Evolutionary conservation across 2,329 filamentous ascomycete genomes (phyloP), one percentile per base, ranked within the genome.

Genomic region (Colletotrichum costaricense): DNA sequence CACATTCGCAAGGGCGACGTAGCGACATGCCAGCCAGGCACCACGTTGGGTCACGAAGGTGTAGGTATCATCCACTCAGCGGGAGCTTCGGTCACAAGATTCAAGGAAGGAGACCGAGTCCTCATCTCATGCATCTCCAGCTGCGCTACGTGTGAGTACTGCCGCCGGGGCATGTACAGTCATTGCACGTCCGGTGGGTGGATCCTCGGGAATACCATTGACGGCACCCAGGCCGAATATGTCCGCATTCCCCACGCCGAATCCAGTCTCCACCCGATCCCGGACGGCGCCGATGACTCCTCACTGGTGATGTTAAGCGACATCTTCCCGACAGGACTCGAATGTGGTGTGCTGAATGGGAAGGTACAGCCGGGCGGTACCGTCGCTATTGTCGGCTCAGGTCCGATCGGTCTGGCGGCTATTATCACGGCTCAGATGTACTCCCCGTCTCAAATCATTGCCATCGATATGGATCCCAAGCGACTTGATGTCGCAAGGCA

Each of bases 181-280:
- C 87, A 89, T 75, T 91, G 89, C 78, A 81, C 81, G 8, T 86
- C 84, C 14, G 88, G 87, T 30, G 88, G 88, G 4, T 90, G 88
- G 88, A 82, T 85, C 5, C 80, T 91, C 2, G 88, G 89, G 24
- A 86, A 90, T 76, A 82, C 80, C 0, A 83, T 86, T 24, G 86
- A 89, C 75, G 88, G 88, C 57, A 89, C 87, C 0, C 88, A 90
- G 76, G 88, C 78, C 64, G 78, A 93, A 78, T 93, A 90, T 73
- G 82, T 93, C 26, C 85, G 90, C 2, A 88, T 93, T 2, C 91
- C 91, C 0, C 92, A 89, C 73, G 91, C 91, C 1, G 91, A 93
- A 77, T 92, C 92, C 81, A 93, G 93, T 72, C 88, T 88, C 8
- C 80, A 93, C 30, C 88, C 88, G 65, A 81, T 93, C 1, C 91